These are phyloP conservation scores for Exophiala mesophila DNA, from an alignment of 2,329 filamentous ascomycete species.

Conservation along the genomic window DNA sequence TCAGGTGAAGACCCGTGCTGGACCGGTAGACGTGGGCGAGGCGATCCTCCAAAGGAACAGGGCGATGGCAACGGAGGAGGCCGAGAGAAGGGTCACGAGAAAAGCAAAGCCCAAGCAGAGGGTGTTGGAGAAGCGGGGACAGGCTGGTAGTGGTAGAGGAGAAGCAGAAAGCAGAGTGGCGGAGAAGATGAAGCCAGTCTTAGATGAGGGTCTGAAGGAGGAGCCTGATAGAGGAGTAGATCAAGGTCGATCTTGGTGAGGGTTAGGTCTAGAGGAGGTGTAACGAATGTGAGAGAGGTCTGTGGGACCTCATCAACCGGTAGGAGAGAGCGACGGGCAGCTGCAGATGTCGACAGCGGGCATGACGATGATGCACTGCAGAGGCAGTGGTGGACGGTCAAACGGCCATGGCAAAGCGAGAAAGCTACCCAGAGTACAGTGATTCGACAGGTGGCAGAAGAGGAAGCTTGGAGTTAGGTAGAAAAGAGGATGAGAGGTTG, in stretches of 20 bases:
- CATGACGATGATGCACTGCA: constrained; percentile 16
- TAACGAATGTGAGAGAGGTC: constrained; percentile 14
- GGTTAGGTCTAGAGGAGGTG: constrained; percentile 1
- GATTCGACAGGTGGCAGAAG: constrained; percentile 12
- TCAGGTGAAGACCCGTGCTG: constrained; percentile 13
- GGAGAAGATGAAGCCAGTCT: not conserved
- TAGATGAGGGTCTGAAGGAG: not conserved
- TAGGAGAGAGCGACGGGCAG: constrained; percentile 8
- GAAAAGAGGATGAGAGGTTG: constrained; percentile 21
- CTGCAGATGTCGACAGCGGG: constrained; percentile 8
- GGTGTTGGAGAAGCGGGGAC: not conserved
- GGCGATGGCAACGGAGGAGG: not conserved
- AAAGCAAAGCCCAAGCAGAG: not conserved
- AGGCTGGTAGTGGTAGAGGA: not conserved
- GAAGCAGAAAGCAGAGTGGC: not conserved
- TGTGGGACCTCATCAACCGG: constrained; percentile 6
- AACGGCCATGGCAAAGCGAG: constrained; percentile 2
- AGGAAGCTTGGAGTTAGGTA: constrained; percentile 6
- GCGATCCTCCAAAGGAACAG: not conserved
- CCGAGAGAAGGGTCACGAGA: not conserved
- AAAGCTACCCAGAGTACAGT: constrained; percentile 4
- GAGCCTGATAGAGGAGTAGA: not conserved
- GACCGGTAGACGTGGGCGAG: not conserved
- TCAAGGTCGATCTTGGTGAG: constrained; percentile 5
- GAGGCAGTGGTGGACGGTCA: constrained; percentile 3